Evolutionary conservation across 1,284 basidiomycete genomes (phyloP).

Genomic region (Golubevia sp.): DNA sequence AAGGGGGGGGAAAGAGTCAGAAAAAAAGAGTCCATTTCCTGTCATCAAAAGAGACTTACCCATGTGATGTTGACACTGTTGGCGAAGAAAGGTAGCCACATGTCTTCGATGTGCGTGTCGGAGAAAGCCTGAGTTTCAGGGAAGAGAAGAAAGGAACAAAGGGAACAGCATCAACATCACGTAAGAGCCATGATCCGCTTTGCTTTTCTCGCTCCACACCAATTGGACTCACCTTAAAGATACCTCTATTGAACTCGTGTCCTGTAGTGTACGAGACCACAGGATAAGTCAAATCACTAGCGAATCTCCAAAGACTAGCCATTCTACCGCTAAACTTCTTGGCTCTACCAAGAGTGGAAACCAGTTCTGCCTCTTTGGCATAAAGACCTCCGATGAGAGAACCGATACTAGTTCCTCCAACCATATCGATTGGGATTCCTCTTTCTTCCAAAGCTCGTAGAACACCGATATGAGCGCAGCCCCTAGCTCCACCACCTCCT

Average conservation of each 20-base stretch:
- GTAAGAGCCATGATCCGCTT: neutral
- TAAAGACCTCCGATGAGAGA: slow-evolving; percentile 53
- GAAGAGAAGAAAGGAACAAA: neutral
- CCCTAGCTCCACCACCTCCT: slow-evolving; percentile 58
- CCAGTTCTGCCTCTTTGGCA: slow-evolving; percentile 54
- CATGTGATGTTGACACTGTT: slow-evolving; percentile 61
- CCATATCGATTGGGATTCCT: slow-evolving; percentile 56
- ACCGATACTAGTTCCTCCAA: slow-evolving; percentile 58
- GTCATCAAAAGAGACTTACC: no score
- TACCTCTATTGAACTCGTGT: slow-evolving; percentile 60
- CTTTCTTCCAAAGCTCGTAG: slow-evolving; percentile 53
- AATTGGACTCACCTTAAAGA: slow-evolving; percentile 50
- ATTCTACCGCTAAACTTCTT: slow-evolving; percentile 58
- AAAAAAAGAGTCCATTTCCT: no score
- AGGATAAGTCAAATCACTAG: slow-evolving; percentile 55
- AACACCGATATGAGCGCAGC: slow-evolving; percentile 57
- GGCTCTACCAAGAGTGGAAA: slow-evolving; percentile 51
- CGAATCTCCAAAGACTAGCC: slow-evolving; percentile 58
- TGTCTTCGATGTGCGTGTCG: slow-evolving; percentile 51
- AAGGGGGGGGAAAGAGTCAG: no score
- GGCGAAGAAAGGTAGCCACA: slow-evolving; percentile 61
- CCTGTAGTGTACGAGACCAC: slow-evolving; percentile 58
- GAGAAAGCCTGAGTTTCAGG: slow-evolving; percentile 8
- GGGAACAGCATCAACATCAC: neutral
- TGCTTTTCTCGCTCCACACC: slow-evolving; percentile 2